phyloP scores from a whole-genome alignment of 371 early-diverging fungal genomes.

The Mucor racemosus region DNA sequence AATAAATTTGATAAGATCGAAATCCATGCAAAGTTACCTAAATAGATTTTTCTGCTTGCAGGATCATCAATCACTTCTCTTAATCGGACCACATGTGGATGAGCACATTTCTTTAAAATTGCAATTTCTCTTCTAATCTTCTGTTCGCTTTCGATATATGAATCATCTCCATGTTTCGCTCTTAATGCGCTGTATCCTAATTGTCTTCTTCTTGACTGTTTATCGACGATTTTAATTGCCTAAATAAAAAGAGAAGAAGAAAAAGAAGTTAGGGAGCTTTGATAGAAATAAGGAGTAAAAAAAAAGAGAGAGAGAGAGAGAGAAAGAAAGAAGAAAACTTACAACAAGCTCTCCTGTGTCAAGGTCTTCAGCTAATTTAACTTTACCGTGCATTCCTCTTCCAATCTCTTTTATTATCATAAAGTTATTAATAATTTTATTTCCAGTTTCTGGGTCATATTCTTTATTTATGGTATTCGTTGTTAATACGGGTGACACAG shows the following conservation, averaged over 20 bases:
- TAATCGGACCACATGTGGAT: slow-evolving; percentile 90
- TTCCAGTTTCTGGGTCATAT: slow-evolving; percentile 81
- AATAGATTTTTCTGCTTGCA: slow-evolving; percentile 82
- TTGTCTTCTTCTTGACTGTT: slow-evolving; percentile 67
- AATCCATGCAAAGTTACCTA: slow-evolving; percentile 50
- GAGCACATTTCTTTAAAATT: slow-evolving; percentile 89
- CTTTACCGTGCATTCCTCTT: slow-evolving; percentile 93
- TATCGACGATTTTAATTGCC: slow-evolving; percentile 87
- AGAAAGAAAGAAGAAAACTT: slow-evolving; percentile 20
- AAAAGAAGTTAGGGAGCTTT: neutral
- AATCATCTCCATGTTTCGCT: slow-evolving; percentile 9
- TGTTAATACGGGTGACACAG: slow-evolving; percentile 61
- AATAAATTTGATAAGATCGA: slow-evolving; percentile 4
- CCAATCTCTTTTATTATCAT: slow-evolving; percentile 88
- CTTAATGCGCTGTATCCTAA: slow-evolving; percentile 54
- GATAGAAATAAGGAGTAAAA: neutral
- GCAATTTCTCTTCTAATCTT: slow-evolving; percentile 93
- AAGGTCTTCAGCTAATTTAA: slow-evolving; percentile 83
- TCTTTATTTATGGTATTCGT: slow-evolving; percentile 77
- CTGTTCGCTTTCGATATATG: slow-evolving; percentile 65
- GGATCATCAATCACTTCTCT: slow-evolving; percentile 95
- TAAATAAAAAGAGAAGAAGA: slow-evolving; percentile 19
- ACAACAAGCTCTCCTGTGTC: slow-evolving; percentile 76
- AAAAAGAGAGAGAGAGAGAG: neutral
- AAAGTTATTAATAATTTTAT: slow-evolving; percentile 93